Conservation (phyloP, 2,329 filamentous ascomycete species). For the Ceratocystis destructans region DNA sequence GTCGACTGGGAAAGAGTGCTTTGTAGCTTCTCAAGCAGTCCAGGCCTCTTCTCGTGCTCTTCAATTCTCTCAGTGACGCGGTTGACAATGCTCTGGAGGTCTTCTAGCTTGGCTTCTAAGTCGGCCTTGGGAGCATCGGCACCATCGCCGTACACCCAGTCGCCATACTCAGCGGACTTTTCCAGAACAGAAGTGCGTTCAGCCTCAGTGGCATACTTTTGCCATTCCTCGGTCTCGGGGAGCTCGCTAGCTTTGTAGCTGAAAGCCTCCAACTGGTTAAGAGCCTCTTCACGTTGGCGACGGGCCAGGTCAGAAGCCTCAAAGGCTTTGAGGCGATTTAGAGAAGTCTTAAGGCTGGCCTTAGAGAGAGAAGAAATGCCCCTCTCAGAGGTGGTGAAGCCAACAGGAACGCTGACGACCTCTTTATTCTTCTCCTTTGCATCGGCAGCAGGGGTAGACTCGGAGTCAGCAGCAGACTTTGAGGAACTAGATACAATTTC, state of each 20-base stretch:
- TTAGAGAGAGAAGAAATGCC: constrained; percentile 39
- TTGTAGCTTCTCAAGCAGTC: constrained; percentile 51
- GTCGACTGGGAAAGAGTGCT: constrained; percentile 58
- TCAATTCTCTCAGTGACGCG: constrained; percentile 64
- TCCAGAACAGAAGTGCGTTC: constrained; percentile 54
- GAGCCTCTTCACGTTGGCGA: constrained; percentile 62
- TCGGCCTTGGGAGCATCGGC: constrained; percentile 59
- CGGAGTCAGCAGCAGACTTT: constrained; percentile 24
- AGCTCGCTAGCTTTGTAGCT: constrained; percentile 82
- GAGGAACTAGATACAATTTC: constrained; percentile 25
- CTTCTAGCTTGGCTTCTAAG: constrained; percentile 62
- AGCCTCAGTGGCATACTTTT: constrained; percentile 53
- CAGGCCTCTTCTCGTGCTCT: constrained; percentile 59
- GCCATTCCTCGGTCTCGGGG: constrained; percentile 62
- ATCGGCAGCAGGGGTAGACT: constrained; percentile 36
- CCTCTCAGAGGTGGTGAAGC: constrained; percentile 35
- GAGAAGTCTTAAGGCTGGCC: constrained; percentile 37
- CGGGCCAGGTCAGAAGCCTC: constrained; percentile 72
- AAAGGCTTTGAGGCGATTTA: constrained; percentile 68
- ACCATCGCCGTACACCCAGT: constrained; percentile 86
- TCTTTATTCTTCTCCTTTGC: constrained; percentile 46
- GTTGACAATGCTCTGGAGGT: constrained; percentile 60
- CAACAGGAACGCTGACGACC: constrained; percentile 40
- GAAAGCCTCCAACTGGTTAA: constrained; percentile 87
- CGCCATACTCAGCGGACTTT: constrained; percentile 55